Conservation (phyloP, 768 basidiomycete genomes). For the Lactarius indigo region DNA sequence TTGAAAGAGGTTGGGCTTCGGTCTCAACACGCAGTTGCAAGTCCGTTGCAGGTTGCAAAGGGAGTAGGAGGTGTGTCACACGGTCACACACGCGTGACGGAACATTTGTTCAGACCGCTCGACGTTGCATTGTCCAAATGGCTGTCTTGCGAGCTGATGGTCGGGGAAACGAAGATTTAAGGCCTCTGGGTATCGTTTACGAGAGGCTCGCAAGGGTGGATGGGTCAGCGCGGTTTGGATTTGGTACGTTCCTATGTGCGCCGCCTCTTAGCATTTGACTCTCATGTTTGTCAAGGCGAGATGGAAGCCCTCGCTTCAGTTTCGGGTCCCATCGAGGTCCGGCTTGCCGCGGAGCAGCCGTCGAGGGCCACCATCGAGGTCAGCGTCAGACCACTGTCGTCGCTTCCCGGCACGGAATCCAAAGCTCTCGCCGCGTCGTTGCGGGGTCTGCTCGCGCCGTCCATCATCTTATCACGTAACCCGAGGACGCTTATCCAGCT, state of each 20-base stretch:
- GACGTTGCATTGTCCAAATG: conserved; percentile 4
- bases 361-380: conserved; percentile 76
- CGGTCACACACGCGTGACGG: background rate
- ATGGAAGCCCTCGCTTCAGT: conserved; percentile 59
- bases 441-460: conserved; percentile 54
- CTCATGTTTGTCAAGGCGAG: conserved; percentile 32
- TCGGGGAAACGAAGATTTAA: conserved; percentile 35
- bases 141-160: conserved; percentile 35
- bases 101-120: background rate
- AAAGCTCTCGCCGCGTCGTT: conserved; percentile 56
- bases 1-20: background rate
- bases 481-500: conserved; percentile 76
- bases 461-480: conserved; percentile 58
- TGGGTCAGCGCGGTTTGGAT: conserved; percentile 69
- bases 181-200: conserved; percentile 45
- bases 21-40: background rate
- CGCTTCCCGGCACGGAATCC: conserved; percentile 65
- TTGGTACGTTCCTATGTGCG: conserved; percentile 40
- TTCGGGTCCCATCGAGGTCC: conserved; percentile 78
- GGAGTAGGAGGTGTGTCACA: background rate
- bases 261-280: conserved; percentile 12
- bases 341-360: conserved; percentile 64
- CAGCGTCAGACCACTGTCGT: conserved; percentile 61
- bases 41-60: background rate
- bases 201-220: conserved; percentile 69